Evolutionary conservation across 2,329 filamentous ascomycete species (phyloP).

Genomic region (Hyphodiscus sp.): DNA sequence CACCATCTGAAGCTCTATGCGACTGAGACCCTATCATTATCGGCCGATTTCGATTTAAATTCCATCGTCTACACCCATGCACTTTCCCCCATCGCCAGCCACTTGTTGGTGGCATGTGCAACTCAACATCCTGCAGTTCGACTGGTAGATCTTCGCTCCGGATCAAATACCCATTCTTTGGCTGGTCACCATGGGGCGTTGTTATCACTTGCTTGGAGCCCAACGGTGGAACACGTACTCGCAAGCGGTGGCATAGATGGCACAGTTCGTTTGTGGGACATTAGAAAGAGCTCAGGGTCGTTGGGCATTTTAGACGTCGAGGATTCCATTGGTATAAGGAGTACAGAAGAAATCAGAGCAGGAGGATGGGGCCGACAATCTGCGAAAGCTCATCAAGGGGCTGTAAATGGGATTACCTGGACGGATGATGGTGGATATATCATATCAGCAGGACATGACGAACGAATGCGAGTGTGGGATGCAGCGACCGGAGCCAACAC

Average conservation of each 20-base stretch:
- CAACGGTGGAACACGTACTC: constrained; percentile 69
- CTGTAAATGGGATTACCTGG: constrained; percentile 82
- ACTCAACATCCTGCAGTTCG: constrained; percentile 81
- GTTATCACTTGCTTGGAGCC: constrained; percentile 73
- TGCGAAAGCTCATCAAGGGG: constrained; percentile 66
- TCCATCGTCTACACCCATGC: constrained; percentile 71
- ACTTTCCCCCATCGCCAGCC: constrained; percentile 63
- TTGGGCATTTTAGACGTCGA: constrained; percentile 78
- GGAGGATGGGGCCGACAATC: constrained; percentile 39
- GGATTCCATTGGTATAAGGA: constrained; percentile 65
- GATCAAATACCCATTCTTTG: constrained; percentile 65
- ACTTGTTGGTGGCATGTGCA: constrained; percentile 79
- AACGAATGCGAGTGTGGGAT: constrained; percentile 83
- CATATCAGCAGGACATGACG: constrained; percentile 76
- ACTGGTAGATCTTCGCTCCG: constrained; percentile 79
- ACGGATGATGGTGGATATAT: constrained; percentile 72
- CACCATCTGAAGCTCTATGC: constrained; percentile 71
- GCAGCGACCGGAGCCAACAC: constrained; percentile 76
- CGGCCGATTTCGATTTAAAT: constrained; percentile 62
- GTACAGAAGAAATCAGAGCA: constrained; percentile 27
- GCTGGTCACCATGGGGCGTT: constrained; percentile 63
- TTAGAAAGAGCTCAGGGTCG: constrained; percentile 69
- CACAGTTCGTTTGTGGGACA: constrained; percentile 78
- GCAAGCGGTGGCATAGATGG: constrained; percentile 83
- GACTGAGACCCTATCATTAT: constrained; percentile 52